phyloP scores from a whole-genome alignment of 805 yeast genomes.

The Spathaspora passalidarum region DNA sequence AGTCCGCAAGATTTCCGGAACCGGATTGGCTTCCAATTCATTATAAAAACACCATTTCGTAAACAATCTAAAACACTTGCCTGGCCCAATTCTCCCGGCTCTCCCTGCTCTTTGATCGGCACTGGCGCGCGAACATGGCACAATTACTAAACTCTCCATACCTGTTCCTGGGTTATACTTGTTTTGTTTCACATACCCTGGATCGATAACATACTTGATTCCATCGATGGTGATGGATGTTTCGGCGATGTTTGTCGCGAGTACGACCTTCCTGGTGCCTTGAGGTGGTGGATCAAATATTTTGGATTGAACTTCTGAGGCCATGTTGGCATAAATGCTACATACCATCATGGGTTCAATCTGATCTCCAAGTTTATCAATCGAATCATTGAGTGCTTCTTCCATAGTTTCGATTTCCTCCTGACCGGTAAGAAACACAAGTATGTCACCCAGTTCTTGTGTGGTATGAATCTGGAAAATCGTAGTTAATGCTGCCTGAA shows the following conservation, averaged over 20 bases:
- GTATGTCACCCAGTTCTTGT: constrained; percentile 74
- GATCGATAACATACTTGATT: constrained; percentile 40
- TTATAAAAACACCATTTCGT: constrained; percentile 78
- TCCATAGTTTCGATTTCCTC: constrained; percentile 89
- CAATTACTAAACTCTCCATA: constrained; percentile 45
- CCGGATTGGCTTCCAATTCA: constrained; percentile 75
- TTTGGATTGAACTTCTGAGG: constrained; percentile 74
- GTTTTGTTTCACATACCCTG: constrained; percentile 45
- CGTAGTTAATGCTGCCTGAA: constrained; percentile 85
- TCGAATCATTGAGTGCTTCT: constrained; percentile 66
- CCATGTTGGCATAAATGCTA: constrained; percentile 89
- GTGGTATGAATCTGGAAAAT: constrained; percentile 81
- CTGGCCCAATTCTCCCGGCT: constrained; percentile 48
- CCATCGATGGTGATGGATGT: constrained; percentile 47
- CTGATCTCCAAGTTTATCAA: constrained; percentile 55
- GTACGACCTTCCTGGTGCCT: constrained; percentile 75
- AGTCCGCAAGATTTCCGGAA: constrained; percentile 89
- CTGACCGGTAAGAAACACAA: constrained; percentile 92
- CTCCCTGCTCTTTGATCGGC: constrained; percentile 48
- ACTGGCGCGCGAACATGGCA: constrained; percentile 44
- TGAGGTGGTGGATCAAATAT: constrained; percentile 88
- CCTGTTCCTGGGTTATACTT: constrained; percentile 40
- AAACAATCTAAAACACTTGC: constrained; percentile 66
- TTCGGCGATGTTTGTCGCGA: constrained; percentile 88
- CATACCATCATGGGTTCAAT: constrained; percentile 66